Conservation (phyloP, 1,284 basidiomycete species). For the Farysia itapuensis region DNA sequence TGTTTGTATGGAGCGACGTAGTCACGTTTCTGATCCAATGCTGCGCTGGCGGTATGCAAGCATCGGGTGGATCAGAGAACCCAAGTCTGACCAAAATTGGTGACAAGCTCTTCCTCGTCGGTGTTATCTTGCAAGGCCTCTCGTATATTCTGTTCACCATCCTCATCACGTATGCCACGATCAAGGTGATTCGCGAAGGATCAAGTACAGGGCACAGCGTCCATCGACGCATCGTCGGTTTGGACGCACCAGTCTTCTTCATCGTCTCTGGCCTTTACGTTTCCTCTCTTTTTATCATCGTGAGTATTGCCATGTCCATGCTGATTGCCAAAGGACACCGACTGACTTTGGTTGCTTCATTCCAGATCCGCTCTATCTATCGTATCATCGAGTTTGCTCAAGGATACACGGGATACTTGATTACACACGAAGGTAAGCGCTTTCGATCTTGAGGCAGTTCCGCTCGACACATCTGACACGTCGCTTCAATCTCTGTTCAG, state of each 20-base stretch:
- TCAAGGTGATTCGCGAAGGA: constrained; percentile 7
- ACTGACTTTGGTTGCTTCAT: not conserved
- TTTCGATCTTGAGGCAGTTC: not conserved
- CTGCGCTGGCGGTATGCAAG: constrained; percentile 36
- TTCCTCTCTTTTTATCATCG: constrained; percentile 22
- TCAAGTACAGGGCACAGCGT: too few species aligned
- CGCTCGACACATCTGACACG: not conserved
- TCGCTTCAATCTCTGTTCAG: constrained; percentile 2
- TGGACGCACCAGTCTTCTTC: constrained; percentile 11
- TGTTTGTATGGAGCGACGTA: constrained; percentile 54
- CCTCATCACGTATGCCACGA: constrained; percentile 21
- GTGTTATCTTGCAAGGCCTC: constrained; percentile 34
- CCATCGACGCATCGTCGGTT: constrained; percentile 6
- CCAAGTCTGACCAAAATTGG: constrained; percentile 16
- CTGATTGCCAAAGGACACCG: too few species aligned
- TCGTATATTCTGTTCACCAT: constrained; percentile 40
- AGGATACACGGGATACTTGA: constrained; percentile 37
- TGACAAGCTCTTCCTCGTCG: constrained; percentile 39
- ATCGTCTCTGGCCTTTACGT: constrained; percentile 19
- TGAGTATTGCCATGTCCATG: too few species aligned
- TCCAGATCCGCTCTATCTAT: constrained; percentile 34
- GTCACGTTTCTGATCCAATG: constrained; percentile 47
- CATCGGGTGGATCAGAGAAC: constrained; percentile 11
- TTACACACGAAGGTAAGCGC: constrained; percentile 35
- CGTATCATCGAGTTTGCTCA: constrained; percentile 42